Conservation (phyloP, 768 basidiomycete genomes). For the Mycena venus region DNA sequence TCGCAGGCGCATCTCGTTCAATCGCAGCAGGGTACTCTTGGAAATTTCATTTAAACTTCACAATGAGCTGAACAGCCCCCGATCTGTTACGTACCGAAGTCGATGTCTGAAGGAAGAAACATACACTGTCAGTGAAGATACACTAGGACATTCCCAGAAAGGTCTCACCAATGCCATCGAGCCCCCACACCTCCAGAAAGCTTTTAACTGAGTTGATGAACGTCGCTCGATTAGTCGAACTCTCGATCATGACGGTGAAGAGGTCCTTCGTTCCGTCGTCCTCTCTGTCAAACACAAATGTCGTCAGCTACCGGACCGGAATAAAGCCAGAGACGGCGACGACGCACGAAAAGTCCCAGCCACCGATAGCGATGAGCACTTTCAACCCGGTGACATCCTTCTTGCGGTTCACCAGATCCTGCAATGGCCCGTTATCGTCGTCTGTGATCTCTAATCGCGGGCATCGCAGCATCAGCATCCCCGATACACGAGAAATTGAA, state of each 20-base stretch:
- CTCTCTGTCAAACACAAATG: neutral
- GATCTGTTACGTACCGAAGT: neutral
- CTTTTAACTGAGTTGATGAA: neutral
- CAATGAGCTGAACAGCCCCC: too few relatives aligned
- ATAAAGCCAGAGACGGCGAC: neutral
- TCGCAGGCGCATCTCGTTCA: neutral
- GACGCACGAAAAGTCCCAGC: neutral
- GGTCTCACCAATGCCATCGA: neutral
- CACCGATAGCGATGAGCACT: neutral
- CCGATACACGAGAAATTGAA: neutral
- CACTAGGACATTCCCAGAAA: neutral
- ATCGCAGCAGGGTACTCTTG: neutral
- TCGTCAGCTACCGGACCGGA: neutral
- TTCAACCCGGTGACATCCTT: neutral
- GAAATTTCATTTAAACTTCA: too few relatives aligned
- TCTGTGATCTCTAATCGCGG: neutral
- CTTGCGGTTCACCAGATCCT: neutral
- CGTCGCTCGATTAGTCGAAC: neutral
- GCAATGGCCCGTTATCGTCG: neutral
- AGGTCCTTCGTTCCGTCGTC: neutral
- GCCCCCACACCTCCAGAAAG: neutral
- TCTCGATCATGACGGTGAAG: neutral
- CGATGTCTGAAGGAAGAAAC: neutral
- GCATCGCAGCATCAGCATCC: neutral
- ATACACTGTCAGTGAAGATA: too few relatives aligned